Base-by-base conservation (phyloP, 331 rosid genomes). In the Cydonia oblonga region DNA sequence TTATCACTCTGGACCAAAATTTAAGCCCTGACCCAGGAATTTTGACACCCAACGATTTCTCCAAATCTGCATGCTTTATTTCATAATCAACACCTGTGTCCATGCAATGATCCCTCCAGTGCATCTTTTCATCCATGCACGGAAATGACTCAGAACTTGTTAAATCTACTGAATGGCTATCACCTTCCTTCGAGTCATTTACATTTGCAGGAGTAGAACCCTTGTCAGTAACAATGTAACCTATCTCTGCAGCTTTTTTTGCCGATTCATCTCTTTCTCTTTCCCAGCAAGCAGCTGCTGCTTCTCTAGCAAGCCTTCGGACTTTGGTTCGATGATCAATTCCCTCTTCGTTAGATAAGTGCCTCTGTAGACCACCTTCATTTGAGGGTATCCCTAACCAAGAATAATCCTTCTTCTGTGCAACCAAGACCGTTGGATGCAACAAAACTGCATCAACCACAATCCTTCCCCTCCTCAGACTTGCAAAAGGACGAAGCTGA, bases 381-480 rank as follows among this genome's bases (percentile, higher is more conserved):
- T 84, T 76, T 9, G 79, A 58, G 44, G 95, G 96, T 77, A 93
- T 77, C 29, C 98, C 98, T 80, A 93, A 72, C 98, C 98, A 93
- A 69, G 87, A 84, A 88, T 64, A 89, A 71, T 93, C 92, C 84
- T 83, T 91, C 89, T 88, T 91, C 77, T 93, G 98, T 35, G 70
- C 90, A 24, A 91, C 87, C 82, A 93, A 73, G 19, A 89, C 70
- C 42, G 75, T 85, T 14, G 96, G 96, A 75, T 87, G 84, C 35
- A 85, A 86, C 83, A 93, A 74, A 79, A 93, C 85, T 26, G 90
- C 96, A 84, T 93, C 98, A 62, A 93, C 79, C 81, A 91, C 97
- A 49, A 93, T 83, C 85, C 81, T 91, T 29, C 98, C 96, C 80
- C 91, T 86, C 84, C 96, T 88, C 80, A 91, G 72, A 82, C 97